phyloP scores from a whole-genome alignment of 306 rosid species.

The Gastrolobium villosum region DNA sequence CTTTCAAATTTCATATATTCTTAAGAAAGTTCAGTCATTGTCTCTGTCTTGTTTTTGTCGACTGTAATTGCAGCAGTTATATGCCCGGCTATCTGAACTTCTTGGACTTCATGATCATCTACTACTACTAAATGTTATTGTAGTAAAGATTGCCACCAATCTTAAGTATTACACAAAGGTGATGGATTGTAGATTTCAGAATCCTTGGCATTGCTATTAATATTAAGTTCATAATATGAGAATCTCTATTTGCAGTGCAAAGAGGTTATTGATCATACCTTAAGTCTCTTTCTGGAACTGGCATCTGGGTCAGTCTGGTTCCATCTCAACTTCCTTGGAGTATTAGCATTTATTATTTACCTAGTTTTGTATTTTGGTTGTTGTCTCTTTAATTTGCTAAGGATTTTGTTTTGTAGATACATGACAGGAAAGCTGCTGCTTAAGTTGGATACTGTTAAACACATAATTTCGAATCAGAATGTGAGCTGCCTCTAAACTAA shows the following conservation, averaged over 20 bases:
- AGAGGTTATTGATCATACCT: conserved; percentile 60
- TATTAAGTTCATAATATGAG: conserved; percentile 31
- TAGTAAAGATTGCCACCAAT: conserved; percentile 88
- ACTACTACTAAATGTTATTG: conserved; percentile 76
- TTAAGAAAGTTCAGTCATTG: conserved; percentile 38
- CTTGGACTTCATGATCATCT: conserved; percentile 92
- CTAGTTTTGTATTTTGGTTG: neutral
- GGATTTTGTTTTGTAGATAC: conserved; percentile 44
- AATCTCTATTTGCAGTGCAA: conserved; percentile 54
- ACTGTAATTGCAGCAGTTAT: conserved; percentile 80
- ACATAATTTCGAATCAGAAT: conserved; percentile 49
- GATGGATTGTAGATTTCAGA: conserved; percentile 33
- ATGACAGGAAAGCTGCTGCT: conserved; percentile 55
- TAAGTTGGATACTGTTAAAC: conserved; percentile 52
- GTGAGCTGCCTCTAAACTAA: conserved; percentile 47
- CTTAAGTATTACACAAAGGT: conserved; percentile 90
- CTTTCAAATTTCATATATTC: conserved; percentile 36
- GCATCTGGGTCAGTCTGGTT: conserved; percentile 59
- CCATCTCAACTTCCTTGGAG: conserved; percentile 11
- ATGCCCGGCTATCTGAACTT: conserved; percentile 87
- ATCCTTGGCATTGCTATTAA: conserved; percentile 11
- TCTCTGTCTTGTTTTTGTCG: conserved; percentile 46
- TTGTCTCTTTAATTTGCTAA: conserved; percentile 31
- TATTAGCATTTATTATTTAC: conserved; percentile 23
- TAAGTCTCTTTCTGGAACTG: conserved; percentile 58